Evolutionary conservation across 495 filamentous ascomycete genomes (phyloP).

Genomic region (Hyaloscypha hepaticicola): DNA sequence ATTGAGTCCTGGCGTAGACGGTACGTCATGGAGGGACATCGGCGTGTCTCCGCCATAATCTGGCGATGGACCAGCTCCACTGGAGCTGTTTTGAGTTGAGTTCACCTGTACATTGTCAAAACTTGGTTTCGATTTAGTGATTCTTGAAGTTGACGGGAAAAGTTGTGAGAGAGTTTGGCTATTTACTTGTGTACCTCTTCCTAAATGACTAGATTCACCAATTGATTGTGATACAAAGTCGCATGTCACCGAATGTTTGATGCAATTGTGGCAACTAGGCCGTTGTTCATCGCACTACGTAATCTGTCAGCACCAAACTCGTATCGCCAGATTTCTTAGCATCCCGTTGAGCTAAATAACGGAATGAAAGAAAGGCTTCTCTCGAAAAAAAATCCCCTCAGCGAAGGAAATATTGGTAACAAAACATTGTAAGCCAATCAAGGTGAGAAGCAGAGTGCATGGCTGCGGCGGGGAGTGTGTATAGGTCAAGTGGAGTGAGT

Average conservation of each 20-base stretch:
- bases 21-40: not conserved
- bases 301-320: not conserved
- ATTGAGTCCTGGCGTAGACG: conserved; percentile 28
- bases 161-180: not conserved
- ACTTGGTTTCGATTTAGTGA: not conserved
- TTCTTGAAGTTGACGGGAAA: too few species aligned
- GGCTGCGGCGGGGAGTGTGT: not conserved
- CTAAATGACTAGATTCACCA: not conserved
- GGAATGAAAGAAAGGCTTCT: not conserved
- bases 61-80: not conserved
- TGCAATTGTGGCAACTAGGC: conserved; percentile 44
- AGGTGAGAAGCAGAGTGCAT: not conserved
- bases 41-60: not conserved
- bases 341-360: not conserved
- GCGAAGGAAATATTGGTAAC: not conserved
- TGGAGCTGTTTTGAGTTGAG: not conserved
- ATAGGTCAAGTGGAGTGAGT: not conserved
- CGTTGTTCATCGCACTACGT: conserved; percentile 44
- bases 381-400: not conserved
- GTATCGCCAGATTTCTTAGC: not conserved
- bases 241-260: conserved; percentile 41
- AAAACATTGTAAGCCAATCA: not conserved
- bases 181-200: not conserved
- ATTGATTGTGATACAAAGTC: conserved; percentile 28
- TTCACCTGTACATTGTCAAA: not conserved